These are phyloP conservation scores for Chenopodium formosanum DNA, from an alignment of 148 eudicot genomes.

Conservation along the genomic window DNA sequence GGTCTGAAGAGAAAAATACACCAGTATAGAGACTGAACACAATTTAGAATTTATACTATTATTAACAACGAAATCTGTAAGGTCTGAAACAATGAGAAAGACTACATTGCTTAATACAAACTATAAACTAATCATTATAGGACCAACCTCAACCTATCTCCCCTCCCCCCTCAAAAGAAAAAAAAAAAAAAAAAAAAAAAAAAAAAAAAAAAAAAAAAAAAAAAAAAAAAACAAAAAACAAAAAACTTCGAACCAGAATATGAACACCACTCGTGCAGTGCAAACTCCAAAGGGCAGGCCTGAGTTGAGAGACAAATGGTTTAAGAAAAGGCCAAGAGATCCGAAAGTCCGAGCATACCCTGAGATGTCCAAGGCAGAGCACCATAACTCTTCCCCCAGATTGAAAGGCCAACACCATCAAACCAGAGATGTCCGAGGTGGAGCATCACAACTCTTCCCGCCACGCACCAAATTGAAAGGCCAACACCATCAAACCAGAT, in stretches of 20 bases:
- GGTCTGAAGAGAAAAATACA: too few relatives aligned
- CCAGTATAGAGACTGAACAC: too few relatives aligned
- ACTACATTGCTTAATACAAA: not conserved
- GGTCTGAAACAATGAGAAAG: not conserved
- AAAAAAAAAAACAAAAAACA: not conserved
- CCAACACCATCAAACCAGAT: not conserved
- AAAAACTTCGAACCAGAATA: not conserved
- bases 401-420: not conserved
- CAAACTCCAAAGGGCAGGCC: not conserved
- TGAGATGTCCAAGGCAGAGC: not conserved
- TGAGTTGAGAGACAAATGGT: not conserved
- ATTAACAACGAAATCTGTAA: too few relatives aligned
- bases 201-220: not conserved
- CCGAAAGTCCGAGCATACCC: not conserved
- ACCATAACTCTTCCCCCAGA: conserved; percentile 5
- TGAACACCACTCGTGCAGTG: not conserved
- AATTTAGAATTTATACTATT: too few relatives aligned
- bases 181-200: not conserved
- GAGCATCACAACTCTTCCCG: not conserved
- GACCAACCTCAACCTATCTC: not conserved
- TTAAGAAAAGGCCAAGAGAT: not conserved
- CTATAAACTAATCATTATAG: not conserved
- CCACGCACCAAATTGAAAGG: not conserved
- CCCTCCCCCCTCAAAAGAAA: not conserved
- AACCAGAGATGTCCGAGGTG: not conserved